These are phyloP conservation scores for Penicillium sp. DNA, from an alignment of 2,329 filamentous ascomycete species.

Conservation along the genomic window DNA sequence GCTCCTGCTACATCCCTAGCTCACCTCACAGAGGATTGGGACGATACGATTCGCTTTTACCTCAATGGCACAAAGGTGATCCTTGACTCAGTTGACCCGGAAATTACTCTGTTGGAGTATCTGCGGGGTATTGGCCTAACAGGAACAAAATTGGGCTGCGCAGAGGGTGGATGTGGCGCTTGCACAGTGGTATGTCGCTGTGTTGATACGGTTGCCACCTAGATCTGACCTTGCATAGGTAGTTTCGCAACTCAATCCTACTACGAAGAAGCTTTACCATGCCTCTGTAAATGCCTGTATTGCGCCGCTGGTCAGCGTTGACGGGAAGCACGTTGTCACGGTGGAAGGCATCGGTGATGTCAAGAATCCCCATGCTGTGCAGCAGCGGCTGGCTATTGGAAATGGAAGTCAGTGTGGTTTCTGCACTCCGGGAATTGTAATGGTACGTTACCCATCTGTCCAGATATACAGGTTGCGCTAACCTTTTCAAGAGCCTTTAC, in stretches of 20 bases:
- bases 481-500: slow-evolving; percentile 73
- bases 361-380: slow-evolving; percentile 82
- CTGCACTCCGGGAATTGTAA: slow-evolving; percentile 96
- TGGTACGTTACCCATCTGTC: slow-evolving; percentile 56
- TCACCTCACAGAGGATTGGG: slow-evolving; percentile 74
- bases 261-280: slow-evolving; percentile 91
- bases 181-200: slow-evolving; percentile 29
- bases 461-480: neutral
- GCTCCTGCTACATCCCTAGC: slow-evolving; percentile 49
- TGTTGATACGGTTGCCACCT: neutral
- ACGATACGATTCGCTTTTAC: slow-evolving; percentile 89
- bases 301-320: slow-evolving; percentile 87
- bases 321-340: slow-evolving; percentile 98
- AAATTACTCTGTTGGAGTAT: slow-evolving; percentile 91
- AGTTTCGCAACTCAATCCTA: slow-evolving; percentile 90
- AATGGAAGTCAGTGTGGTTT: slow-evolving; percentile 96
- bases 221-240: slow-evolving; percentile 55
- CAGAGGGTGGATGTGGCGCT: slow-evolving; percentile 94
- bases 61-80: slow-evolving; percentile 91
- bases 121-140: slow-evolving; percentile 90
- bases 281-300: slow-evolving; percentile 96
- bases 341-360: slow-evolving; percentile 94
- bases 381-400: slow-evolving; percentile 87
- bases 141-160: slow-evolving; percentile 94
- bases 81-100: slow-evolving; percentile 85